Percentiles rank a stretch among this genome's conserved stretches.
phyloP scores from a whole-genome alignment of 106 monocot species.

The Dactylorhiza incarnata region DNA sequence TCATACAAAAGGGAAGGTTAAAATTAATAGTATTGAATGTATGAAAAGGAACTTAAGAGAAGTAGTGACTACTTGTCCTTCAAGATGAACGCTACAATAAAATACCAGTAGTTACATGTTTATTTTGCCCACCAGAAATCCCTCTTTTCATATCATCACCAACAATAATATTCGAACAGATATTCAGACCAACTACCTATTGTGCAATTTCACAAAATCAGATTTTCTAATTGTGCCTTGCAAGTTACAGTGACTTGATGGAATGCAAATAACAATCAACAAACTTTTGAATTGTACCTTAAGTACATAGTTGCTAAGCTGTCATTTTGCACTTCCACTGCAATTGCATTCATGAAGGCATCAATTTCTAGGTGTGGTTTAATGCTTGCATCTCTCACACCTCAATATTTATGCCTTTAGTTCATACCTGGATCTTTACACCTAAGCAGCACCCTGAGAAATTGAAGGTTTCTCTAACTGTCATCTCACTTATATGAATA shows the following conservation, averaged over 20 bases:
- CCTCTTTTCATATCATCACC: conserved; percentile 73
- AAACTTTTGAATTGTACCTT: conserved; percentile 31
- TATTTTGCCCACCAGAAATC: conserved; percentile 19
- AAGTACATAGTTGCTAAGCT: conserved; percentile 48
- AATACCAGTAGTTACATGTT: conserved; percentile 48
- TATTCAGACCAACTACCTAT: conserved; percentile 29
- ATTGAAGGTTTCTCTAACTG: conserved; percentile 77
- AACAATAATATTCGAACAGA: conserved; percentile 47
- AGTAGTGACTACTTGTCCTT: too few relatives aligned
- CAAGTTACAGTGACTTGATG: too few relatives aligned
- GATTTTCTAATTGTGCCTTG: too few relatives aligned
- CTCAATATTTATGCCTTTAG: conserved; percentile 52
- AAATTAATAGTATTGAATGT: too few relatives aligned
- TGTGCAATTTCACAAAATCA: too few relatives aligned
- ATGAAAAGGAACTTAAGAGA: too few relatives aligned
- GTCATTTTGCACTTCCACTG: conserved; percentile 34
- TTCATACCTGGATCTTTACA: conserved; percentile 45
- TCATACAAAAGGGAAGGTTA: too few relatives aligned
- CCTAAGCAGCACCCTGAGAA: conserved; percentile 69
- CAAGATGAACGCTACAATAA: neutral
- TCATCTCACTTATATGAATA: conserved; percentile 70
- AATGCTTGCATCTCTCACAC: conserved; percentile 64
- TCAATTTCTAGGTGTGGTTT: conserved; percentile 76
- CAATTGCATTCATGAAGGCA: conserved; percentile 59
- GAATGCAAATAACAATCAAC: conserved; percentile 5